Evolutionary conservation across 192 early-diverging fungal genomes (phyloP).

Genomic region (Rhizoclosmatium globosum): DNA sequence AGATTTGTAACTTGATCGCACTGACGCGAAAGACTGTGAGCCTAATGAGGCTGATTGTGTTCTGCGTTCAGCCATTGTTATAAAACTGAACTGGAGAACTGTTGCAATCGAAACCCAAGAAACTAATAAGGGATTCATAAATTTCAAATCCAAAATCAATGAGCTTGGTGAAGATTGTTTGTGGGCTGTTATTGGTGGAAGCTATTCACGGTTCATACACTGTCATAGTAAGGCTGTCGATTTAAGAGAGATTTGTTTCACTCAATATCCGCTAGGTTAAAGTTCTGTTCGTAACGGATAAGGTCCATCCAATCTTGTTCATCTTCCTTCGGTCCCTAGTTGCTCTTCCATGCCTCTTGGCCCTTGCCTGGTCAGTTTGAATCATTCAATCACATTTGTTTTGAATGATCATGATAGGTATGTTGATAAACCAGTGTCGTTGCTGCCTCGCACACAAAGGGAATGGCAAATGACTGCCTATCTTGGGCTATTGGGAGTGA

Average conservation of each 20-base stretch:
- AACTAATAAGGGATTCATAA: too few species aligned
- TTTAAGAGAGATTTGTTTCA: background rate
- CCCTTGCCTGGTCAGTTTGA: background rate
- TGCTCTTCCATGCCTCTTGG: background rate
- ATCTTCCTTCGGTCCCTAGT: background rate
- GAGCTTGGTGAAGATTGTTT: too few species aligned
- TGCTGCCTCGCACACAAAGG: background rate
- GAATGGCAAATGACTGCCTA: background rate
- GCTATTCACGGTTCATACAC: background rate
- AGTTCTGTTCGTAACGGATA: background rate
- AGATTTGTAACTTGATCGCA: background rate
- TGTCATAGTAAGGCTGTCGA: background rate
- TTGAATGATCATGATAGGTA: too few species aligned
- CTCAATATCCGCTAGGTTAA: background rate
- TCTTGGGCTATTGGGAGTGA: slow-evolving; percentile 1
- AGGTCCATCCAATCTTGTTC: background rate
- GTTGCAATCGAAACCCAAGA: background rate
- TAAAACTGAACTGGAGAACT: too few species aligned
- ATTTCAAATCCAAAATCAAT: slow-evolving; percentile 1
- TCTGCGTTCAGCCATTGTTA: too few species aligned
- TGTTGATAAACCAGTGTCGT: too few species aligned
- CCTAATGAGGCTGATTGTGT: too few species aligned
- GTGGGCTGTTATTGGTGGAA: background rate
- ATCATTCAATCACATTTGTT: background rate
- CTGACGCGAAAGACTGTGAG: too few species aligned